A percentile compares a stretch with the other conserved stretches of the same genome.
Evolutionary conservation across 2,329 filamentous ascomycete genomes (phyloP).

Genomic region (Phialophora chinensis): DNA sequence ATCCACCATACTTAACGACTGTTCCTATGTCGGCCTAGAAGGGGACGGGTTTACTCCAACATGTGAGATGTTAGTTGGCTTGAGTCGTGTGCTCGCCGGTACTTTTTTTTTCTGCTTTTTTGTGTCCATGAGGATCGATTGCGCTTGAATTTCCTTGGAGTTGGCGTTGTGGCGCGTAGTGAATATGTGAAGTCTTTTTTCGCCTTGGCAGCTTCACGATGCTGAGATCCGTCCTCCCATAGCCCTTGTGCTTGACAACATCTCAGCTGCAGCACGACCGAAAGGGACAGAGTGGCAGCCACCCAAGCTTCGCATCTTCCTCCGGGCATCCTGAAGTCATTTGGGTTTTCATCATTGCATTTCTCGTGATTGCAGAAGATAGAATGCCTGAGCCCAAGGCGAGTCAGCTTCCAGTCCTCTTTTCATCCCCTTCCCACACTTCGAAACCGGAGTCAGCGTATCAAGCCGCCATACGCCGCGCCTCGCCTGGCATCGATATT

Average conservation of each 20-base stretch:
- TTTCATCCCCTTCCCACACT: not conserved
- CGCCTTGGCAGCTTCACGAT: not conserved
- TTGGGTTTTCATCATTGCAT: not conserved
- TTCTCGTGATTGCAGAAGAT: not conserved
- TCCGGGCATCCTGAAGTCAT: not conserved
- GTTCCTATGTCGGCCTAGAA: slow-evolving; percentile 1
- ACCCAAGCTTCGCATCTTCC: not conserved
- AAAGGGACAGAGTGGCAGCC: not conserved
- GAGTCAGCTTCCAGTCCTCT: not conserved
- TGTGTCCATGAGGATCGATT: not conserved
- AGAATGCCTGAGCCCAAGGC: not conserved
- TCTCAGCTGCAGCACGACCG: not conserved
- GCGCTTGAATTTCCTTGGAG: not conserved
- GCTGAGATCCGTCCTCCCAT: not conserved
- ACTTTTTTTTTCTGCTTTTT: not conserved
- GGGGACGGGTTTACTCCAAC: slow-evolving; percentile 2
- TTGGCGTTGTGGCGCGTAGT: not conserved
- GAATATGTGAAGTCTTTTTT: not conserved
- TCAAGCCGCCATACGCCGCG: not conserved
- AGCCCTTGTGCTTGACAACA: not conserved
- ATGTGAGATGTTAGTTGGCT: not conserved
- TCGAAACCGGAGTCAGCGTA: not conserved
- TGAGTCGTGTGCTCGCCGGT: not conserved
- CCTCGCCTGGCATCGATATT: not conserved
- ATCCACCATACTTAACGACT: slow-evolving; percentile 5